Evolutionary conservation across 116 monocot species (phyloP).

Genomic region (Cymodocea nodosa): DNA sequence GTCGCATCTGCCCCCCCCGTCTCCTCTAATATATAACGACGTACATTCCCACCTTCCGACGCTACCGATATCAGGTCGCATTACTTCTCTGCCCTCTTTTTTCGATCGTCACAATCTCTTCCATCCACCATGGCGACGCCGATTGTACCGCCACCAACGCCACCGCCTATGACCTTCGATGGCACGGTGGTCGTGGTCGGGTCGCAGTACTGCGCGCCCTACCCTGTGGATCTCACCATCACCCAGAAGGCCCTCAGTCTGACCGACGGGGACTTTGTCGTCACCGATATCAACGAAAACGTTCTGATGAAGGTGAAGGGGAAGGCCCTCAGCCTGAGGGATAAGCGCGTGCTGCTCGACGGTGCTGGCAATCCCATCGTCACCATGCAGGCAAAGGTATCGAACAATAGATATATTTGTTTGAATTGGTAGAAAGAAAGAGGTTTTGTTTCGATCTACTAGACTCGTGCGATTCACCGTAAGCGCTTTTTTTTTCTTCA

Average conservation of each 20-base stretch:
- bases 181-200: constrained; percentile 36
- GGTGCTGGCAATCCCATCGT: constrained; percentile 23
- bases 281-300: constrained; percentile 34
- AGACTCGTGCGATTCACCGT: no score
- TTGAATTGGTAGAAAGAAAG: no score
- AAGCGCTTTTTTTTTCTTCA: no score
- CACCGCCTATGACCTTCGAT: background rate
- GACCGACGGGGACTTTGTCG: constrained; percentile 31
- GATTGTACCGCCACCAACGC: background rate
- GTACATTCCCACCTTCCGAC: no score
- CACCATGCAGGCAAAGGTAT: constrained; percentile 42
- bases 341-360: constrained; percentile 29
- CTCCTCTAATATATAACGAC: no score
- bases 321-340: constrained; percentile 26
- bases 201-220: constrained; percentile 38
- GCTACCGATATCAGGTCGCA: no score
- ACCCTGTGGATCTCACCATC: constrained; percentile 41
- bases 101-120: no score
- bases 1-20: no score
- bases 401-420: no score
- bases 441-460: no score
- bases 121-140: background rate
- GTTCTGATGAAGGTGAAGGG: constrained; percentile 37
- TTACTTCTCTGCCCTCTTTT: no score
- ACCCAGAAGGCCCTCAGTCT: constrained; percentile 39